These are phyloP conservation scores for Suillus lakei DNA, from an alignment of 768 basidiomycete genomes.

Conservation along the genomic window DNA sequence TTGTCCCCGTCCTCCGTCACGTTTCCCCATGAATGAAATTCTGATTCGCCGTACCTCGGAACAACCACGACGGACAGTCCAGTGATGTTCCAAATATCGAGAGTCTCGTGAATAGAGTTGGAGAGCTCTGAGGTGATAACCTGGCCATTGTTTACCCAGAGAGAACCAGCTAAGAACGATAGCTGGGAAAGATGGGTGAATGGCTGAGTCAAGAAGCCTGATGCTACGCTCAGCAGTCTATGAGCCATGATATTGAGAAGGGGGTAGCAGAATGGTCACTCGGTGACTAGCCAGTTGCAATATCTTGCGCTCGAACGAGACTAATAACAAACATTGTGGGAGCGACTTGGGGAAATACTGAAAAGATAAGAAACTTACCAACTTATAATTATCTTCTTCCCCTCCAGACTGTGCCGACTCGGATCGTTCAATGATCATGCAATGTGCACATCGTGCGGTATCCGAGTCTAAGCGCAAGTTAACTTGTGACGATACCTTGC, in stretches of 20 bases:
- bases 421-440: neutral
- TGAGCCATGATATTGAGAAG: neutral
- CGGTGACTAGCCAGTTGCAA: neutral
- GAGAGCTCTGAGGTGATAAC: conserved; percentile 25
- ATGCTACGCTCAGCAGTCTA: neutral
- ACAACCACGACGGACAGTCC: conserved; percentile 38
- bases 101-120: conserved; percentile 21
- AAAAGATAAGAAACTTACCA: neutral
- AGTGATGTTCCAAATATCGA: conserved; percentile 28
- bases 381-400: neutral
- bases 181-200: neutral
- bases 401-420: neutral
- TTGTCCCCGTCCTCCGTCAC: conserved; percentile 38
- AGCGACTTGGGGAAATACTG: neutral
- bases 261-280: neutral
- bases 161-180: conserved; percentile 1
- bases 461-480: too few species aligned
- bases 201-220: conserved; percentile 6
- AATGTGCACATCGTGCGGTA: too few species aligned
- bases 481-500: neutral
- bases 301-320: neutral
- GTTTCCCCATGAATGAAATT: conserved; percentile 41
- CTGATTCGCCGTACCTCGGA: conserved; percentile 26
- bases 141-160: neutral
- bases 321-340: neutral